Evolutionary conservation across 176 grass and related monocot species (phyloP), one percentile per base, ranked within the genome.

Genomic region (Carex scoparia): DNA sequence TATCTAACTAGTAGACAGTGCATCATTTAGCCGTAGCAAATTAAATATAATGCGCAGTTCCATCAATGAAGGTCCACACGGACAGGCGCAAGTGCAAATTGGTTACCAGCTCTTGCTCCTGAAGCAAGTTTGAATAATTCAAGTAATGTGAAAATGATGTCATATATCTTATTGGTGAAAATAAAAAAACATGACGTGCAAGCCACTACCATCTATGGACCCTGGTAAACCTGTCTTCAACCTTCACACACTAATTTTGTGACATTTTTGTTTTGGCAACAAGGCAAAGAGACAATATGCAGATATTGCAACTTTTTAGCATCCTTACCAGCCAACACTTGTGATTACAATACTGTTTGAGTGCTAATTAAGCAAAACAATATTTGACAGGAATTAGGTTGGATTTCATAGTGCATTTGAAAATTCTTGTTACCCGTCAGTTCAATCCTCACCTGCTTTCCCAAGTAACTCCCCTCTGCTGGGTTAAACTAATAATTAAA

Each of bases 141-240:
- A 74, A 74, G 42, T 78, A 32, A 78, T 57, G 69, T 72, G 74
- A 58, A 57, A 79, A 79, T 56, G 53, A 79, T 83, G 58, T 83
- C n/a, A 76, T 68, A 37, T 62, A 42, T 81, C n/a, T 63, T 23
- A 30, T 69, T 69, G 27, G 61, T 59, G 48, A 55, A 83, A 83
- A 67, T 12, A 32, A 68, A 49, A 51, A 68, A 65, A 55, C 13
- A 37, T 57, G 81, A 69, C 81, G 81, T 83, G 81, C 81, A 83
- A 83, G 81, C 5, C 7, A 67, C 63, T n/a, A 83, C 63, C 19
- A 69, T 69, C 5, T 65, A 56, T 56, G 46, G 81, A 51, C 61
- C 49, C 61, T 30, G 44, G 19, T 49, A 11, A 42, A 67, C 61
- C 27, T 68, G 80, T 83, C 80, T 31, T 68, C 48, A 51, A 51